Evolutionary conservation across 2,329 filamentous ascomycete species (phyloP).

Genomic region (Cadophora sp.): DNA sequence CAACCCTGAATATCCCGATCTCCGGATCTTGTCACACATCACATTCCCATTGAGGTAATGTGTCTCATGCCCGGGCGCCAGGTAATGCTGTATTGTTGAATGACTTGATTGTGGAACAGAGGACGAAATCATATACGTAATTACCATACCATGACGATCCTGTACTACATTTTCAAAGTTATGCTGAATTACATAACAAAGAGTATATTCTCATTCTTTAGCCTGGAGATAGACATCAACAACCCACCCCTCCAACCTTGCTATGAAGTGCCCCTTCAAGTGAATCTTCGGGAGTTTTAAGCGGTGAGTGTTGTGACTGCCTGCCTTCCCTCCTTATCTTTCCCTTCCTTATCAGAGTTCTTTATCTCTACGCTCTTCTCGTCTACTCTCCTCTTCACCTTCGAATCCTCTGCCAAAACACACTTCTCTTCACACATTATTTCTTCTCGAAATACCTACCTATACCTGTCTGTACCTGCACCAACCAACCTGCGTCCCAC

Average conservation of each 20-base stretch:
- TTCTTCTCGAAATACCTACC: neutral
- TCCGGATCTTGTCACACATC: conserved; percentile 9
- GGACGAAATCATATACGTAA: neutral
- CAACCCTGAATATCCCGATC: neutral
- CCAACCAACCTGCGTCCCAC: too few species aligned
- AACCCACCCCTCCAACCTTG: neutral
- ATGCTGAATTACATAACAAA: conserved; percentile 15
- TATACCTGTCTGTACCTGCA: neutral
- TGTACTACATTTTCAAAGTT: neutral
- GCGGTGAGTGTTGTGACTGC: conserved; percentile 8
- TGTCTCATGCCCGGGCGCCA: neutral
- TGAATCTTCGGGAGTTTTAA: neutral
- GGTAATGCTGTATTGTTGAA: neutral
- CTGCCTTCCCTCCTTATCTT: neutral
- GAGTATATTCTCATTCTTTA: neutral
- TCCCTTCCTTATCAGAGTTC: neutral
- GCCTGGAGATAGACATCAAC: neutral
- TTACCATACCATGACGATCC: neutral
- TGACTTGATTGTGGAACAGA: neutral
- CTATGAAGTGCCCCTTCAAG: neutral
- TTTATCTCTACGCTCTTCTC: neutral
- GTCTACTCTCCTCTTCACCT: too few species aligned
- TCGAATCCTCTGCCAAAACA: neutral
- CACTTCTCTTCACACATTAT: neutral
- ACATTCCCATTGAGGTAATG: neutral